Conservation (phyloP, 257 asterid species). For the Fraxinus pennsylvanica region DNA sequence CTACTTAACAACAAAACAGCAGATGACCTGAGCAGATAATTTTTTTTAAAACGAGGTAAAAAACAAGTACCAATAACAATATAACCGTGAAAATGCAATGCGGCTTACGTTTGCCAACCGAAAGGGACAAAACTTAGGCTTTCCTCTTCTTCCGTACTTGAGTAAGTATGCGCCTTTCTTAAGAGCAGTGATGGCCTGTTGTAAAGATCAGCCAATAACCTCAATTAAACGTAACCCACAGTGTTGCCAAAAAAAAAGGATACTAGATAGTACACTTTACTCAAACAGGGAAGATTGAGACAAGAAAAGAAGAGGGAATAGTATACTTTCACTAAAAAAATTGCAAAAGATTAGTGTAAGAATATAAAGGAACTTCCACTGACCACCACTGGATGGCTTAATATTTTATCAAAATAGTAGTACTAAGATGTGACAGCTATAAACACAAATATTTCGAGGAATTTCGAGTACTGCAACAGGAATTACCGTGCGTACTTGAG, state of each 20-base stretch:
- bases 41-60: constrained; percentile 9
- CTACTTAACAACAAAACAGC: constrained; percentile 21
- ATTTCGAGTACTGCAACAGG: not conserved
- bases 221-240: constrained; percentile 30
- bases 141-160: constrained; percentile 91
- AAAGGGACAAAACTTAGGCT: constrained; percentile 92
- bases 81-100: constrained; percentile 3
- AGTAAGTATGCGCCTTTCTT: constrained; percentile 87
- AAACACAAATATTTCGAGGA: not conserved
- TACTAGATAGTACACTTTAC: constrained; percentile 15
- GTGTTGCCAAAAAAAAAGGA: constrained; percentile 11
- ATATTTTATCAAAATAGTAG: constrained; percentile 8
- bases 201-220: constrained; percentile 32
- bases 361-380: constrained; percentile 3
- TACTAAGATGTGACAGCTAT: not conserved
- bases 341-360: not conserved
- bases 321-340: not conserved
- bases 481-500: not conserved
- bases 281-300: constrained; percentile 19
- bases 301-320: constrained; percentile 2
- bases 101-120: constrained; percentile 79
- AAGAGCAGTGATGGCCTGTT: constrained; percentile 81
- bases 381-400: constrained; percentile 2
- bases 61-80: constrained; percentile 18
- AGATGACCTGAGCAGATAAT: constrained; percentile 1